These are phyloP conservation scores for Fusarium ambrosium DNA, from an alignment of 2,329 filamentous ascomycete species.

Conservation along the genomic window DNA sequence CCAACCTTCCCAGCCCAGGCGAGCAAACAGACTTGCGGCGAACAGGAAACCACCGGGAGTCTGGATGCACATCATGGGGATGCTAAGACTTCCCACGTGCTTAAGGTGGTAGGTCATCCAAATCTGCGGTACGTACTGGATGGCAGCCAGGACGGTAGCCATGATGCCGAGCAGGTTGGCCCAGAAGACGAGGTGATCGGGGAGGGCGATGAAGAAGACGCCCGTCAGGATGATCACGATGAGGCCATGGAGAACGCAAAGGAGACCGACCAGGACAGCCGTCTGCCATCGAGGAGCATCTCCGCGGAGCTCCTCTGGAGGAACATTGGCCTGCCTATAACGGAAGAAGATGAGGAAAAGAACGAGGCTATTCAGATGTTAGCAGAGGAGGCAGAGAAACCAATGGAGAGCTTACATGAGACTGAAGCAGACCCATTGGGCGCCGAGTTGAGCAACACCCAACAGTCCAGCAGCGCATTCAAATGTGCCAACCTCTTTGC, in stretches of 20 bases:
- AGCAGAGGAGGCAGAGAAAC: slow-evolving; percentile 37
- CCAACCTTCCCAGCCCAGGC: slow-evolving; percentile 88
- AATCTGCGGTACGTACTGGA: slow-evolving; percentile 97
- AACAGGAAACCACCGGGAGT: slow-evolving; percentile 94
- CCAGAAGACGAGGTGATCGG: slow-evolving; percentile 78
- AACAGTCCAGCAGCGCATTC: slow-evolving; percentile 89
- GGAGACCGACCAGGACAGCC: slow-evolving; percentile 79
- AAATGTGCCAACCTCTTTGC: slow-evolving; percentile 82
- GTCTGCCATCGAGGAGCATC: slow-evolving; percentile 80
- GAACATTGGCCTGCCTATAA: slow-evolving; percentile 66
- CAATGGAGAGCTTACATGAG: slow-evolving; percentile 77
- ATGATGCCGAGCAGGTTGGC: slow-evolving; percentile 88
- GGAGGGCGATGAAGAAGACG: slow-evolving; percentile 74
- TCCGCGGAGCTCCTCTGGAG: slow-evolving; percentile 63
- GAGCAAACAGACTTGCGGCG: slow-evolving; percentile 83
- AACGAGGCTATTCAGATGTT: slow-evolving; percentile 72
- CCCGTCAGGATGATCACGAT: slow-evolving; percentile 76
- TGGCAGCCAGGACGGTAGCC: slow-evolving; percentile 80
- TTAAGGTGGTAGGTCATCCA: slow-evolving; percentile 89
- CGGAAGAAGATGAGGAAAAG: slow-evolving; percentile 97
- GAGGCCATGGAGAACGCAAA: slow-evolving; percentile 83
- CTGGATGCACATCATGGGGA: slow-evolving; percentile 98
- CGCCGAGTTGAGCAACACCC: slow-evolving; percentile 90
- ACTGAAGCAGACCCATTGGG: slow-evolving; percentile 93
- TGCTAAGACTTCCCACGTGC: slow-evolving; percentile 90